These are phyloP conservation scores for Claviceps lovelessii DNA, from an alignment of 2,329 filamentous ascomycete species.

Conservation along the genomic window DNA sequence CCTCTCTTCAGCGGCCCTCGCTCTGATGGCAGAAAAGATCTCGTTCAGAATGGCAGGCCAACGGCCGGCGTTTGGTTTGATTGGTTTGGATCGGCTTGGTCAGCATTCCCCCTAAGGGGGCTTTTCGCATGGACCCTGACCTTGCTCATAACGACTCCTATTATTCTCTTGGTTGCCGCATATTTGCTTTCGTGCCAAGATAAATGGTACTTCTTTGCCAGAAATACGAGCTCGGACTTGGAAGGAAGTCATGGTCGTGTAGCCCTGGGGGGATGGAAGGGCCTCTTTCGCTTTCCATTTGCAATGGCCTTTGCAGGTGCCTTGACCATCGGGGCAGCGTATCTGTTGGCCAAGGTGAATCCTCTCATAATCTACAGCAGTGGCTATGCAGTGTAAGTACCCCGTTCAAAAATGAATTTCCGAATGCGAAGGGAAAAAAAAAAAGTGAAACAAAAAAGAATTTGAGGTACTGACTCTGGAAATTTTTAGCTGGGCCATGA, in stretches of 20 bases:
- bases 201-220: slow-evolving; percentile 80
- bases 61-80: slow-evolving; percentile 84
- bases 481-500: slow-evolving; percentile 58
- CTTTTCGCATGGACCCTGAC: slow-evolving; percentile 81
- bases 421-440: too few relatives aligned
- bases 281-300: slow-evolving; percentile 72
- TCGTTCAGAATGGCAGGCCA: slow-evolving; percentile 51
- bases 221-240: slow-evolving; percentile 37
- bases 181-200: slow-evolving; percentile 55
- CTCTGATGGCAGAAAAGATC: slow-evolving; percentile 39
- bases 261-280: slow-evolving; percentile 59
- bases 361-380: slow-evolving; percentile 86
- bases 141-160: slow-evolving; percentile 63
- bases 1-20: slow-evolving; percentile 48
- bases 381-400: slow-evolving; percentile 56
- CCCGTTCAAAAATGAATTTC: too few relatives aligned
- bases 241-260: slow-evolving; percentile 49
- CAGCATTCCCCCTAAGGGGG: slow-evolving; percentile 63
- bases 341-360: slow-evolving; percentile 68
- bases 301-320: slow-evolving; percentile 54
- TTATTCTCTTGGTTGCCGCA: slow-evolving; percentile 56
- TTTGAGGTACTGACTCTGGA: slow-evolving; percentile 7
- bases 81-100: slow-evolving; percentile 66
- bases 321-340: slow-evolving; percentile 57
- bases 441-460: too few relatives aligned